Percentiles rank a stretch among this genome's conserved stretches.
phyloP scores from a whole-genome alignment of 805 yeast genomes.

The Geotrichum ghanense region DNA sequence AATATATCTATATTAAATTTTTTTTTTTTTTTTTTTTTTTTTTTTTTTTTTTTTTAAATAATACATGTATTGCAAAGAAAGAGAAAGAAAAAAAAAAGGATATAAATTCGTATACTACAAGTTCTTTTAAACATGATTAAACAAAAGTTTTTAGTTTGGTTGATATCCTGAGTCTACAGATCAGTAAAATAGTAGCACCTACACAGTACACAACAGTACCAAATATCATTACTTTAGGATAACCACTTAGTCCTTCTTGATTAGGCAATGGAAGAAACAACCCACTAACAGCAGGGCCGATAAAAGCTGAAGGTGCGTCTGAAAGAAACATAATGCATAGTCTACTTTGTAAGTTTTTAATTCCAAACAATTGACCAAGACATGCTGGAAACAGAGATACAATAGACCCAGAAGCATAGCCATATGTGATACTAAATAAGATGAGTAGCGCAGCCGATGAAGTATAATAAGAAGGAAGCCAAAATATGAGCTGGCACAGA shows the following conservation, averaged over 20 bases:
- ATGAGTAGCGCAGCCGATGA: constrained; percentile 9
- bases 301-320: constrained; percentile 23
- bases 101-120: too few relatives aligned
- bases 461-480: neutral
- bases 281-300: constrained; percentile 29
- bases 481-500: constrained; percentile 17
- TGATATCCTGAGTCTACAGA: neutral
- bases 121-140: too few relatives aligned
- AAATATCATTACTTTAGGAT: constrained; percentile 23
- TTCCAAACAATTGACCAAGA: constrained; percentile 27
- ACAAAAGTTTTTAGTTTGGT: too few relatives aligned
- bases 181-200: neutral
- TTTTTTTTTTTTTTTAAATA: too few relatives aligned
- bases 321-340: constrained; percentile 22
- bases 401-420: constrained; percentile 26
- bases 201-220: neutral
- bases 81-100: too few relatives aligned
- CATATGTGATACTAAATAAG: constrained; percentile 26
- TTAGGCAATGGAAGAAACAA: constrained; percentile 22
- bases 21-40: too few relatives aligned
- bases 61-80: too few relatives aligned
- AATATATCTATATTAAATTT: too few relatives aligned
- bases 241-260: constrained; percentile 17
- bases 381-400: constrained; percentile 27
- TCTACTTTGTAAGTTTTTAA: constrained; percentile 24